Conservation (phyloP, 2,329 filamentous ascomycete species). For the Phaeosphaeriaceae sp. region DNA sequence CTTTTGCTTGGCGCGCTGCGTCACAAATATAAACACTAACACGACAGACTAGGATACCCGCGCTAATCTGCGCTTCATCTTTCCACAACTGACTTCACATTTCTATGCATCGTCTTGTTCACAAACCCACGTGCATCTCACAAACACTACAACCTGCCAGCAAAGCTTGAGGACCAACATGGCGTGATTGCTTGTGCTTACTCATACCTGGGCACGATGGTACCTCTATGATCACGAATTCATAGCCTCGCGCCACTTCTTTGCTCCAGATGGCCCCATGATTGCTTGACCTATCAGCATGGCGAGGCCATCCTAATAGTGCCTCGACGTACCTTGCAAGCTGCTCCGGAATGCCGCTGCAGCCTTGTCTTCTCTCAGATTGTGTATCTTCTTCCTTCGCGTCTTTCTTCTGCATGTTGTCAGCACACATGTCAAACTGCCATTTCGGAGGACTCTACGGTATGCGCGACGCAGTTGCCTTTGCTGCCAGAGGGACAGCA, state of each 20-base stretch:
- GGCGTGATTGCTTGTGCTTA: background rate
- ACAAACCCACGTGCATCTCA: background rate
- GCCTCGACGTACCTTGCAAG: background rate
- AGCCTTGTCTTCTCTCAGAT: background rate
- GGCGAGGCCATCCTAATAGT: background rate
- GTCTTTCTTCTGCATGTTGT: conserved; percentile 1
- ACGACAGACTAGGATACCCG: background rate
- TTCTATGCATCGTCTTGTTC: background rate
- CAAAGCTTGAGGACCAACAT: background rate
- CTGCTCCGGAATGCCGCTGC: background rate
- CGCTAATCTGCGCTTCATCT: background rate
- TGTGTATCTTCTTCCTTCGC: conserved; percentile 1
- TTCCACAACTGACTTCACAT: background rate
- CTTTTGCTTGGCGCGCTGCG: background rate
- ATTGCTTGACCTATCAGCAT: background rate
- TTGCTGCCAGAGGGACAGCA: conserved; percentile 25
- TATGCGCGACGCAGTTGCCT: conserved; percentile 13
- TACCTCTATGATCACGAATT: background rate
- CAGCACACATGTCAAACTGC: background rate
- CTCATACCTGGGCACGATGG: background rate
- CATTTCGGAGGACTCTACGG: conserved; percentile 6
- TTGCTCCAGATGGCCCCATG: background rate
- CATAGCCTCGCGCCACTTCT: background rate
- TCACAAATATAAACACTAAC: background rate
- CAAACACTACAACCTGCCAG: background rate